Conservation (phyloP, 2,329 filamentous ascomycete species). For the Dactylellina haptotyla region DNA sequence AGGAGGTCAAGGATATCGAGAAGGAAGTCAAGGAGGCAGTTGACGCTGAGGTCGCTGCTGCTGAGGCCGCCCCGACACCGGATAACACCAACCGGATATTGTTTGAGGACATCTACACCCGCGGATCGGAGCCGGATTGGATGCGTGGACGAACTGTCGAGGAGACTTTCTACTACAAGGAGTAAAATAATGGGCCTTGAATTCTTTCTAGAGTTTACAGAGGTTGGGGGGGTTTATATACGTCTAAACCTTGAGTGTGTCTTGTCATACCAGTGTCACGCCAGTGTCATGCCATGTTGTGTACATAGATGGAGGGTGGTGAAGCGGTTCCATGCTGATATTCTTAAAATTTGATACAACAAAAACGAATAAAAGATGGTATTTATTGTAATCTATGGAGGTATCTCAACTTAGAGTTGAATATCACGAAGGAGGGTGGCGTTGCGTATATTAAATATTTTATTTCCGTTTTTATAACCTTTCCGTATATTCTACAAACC, state of each 20-base stretch:
- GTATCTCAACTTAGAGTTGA: background rate
- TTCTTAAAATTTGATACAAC: background rate
- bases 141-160: constrained; percentile 87
- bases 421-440: background rate
- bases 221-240: background rate
- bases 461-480: background rate
- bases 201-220: background rate
- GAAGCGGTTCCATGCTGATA: constrained; percentile 24
- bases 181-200: constrained; percentile 57
- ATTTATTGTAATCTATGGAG: background rate
- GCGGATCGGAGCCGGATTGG: constrained; percentile 85
- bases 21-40: constrained; percentile 88
- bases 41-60: constrained; percentile 87
- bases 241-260: background rate
- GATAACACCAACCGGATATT: constrained; percentile 83
- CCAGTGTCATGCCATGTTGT: background rate
- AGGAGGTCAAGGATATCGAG: constrained; percentile 95
- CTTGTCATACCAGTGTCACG: background rate
- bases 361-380: constrained; percentile 19
- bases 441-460: background rate
- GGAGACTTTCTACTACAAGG: constrained; percentile 85
- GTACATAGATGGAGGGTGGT: constrained; percentile 34
- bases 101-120: constrained; percentile 94
- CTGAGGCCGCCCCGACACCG: constrained; percentile 86
- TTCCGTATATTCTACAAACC: background rate